Evolutionary conservation across 805 yeast species (phyloP).

Genomic region (Teunomyces aglyptinius): DNA sequence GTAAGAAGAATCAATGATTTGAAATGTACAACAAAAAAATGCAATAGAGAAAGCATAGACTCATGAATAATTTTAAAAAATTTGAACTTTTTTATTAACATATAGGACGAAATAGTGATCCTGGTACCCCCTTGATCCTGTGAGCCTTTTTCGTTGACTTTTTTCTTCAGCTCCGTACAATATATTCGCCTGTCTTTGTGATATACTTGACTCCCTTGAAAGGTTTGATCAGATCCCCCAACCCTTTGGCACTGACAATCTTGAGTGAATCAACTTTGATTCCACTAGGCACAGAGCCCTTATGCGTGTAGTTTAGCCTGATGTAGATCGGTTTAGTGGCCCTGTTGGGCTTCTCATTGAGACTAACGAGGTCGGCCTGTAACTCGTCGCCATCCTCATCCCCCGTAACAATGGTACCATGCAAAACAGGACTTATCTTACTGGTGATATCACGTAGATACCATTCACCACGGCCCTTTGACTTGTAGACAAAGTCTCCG

Average conservation of each 20-base stretch:
- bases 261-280: conserved; percentile 64
- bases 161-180: conserved; percentile 34
- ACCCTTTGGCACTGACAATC: conserved; percentile 55
- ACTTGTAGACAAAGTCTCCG: conserved; percentile 67
- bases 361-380: conserved; percentile 11
- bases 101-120: conserved; percentile 11
- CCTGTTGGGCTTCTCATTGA: conserved; percentile 3
- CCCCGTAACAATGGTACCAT: conserved; percentile 49
- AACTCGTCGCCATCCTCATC: conserved; percentile 7
- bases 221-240: conserved; percentile 64
- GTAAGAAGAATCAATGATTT: conserved; percentile 37
- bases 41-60: neutral
- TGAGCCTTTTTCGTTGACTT: neutral
- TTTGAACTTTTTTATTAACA: conserved; percentile 1
- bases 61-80: neutral
- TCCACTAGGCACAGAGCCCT: conserved; percentile 77
- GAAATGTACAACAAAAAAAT: neutral
- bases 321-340: conserved; percentile 36
- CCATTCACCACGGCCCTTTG: conserved; percentile 64
- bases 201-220: conserved; percentile 89
- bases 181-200: conserved; percentile 60
- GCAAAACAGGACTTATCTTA: conserved; percentile 66
- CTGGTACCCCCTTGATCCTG: conserved; percentile 3
- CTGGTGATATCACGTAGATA: conserved; percentile 52
- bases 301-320: conserved; percentile 52